Evolutionary conservation across 495 filamentous ascomycete species (phyloP), one percentile per base, ranked within the genome.

Genomic region (Neurospora sp.): DNA sequence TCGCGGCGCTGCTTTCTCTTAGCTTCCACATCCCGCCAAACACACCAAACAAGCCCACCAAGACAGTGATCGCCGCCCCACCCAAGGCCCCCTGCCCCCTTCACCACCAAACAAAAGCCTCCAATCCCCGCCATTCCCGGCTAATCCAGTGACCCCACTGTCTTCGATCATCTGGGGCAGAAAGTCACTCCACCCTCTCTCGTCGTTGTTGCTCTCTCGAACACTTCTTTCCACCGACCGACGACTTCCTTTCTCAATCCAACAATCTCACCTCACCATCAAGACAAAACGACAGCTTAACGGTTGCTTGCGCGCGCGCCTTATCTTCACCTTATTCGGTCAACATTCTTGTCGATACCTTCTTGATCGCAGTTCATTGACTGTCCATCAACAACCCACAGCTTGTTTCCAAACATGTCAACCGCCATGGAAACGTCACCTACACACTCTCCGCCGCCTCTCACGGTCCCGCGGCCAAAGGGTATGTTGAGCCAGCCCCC

Each of bases 391-490:
- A 38, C 38, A 42, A 68, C 8, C 37, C 59, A 73, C 45, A 71
- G 65, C 41, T 39, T 35, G 22, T 38, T 27, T 37, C 27, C 70
- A 59, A 72, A 69, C 12, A 85, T 85, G 83, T 78, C 84, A 68
- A 75, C 82, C 38, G 76, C 80, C 41, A 77, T 80, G 47, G 75
- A 78, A 74, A 74, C 75, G 41, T 76, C 82, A 18, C 45, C 78
- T 37, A 37, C 80, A 47, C 84, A 87, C 72, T 74, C 76, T 41
- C 84, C 85, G 61, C 80, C 84, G 27, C 78, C 80, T 22, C 82
- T 82, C 35, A 80, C 83, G 71, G 77, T 85, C 74, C 89, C 90
- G 82, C 89, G 92, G 73, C 94, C 94, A 40, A 94, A 89, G 84
- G 93, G 94, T 93, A 85, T 77, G 83, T 81, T 61, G 9, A 68